phyloP scores from a whole-genome alignment of 2,329 filamentous ascomycete species.

The Lasiodiplodia hormozganensis region DNA sequence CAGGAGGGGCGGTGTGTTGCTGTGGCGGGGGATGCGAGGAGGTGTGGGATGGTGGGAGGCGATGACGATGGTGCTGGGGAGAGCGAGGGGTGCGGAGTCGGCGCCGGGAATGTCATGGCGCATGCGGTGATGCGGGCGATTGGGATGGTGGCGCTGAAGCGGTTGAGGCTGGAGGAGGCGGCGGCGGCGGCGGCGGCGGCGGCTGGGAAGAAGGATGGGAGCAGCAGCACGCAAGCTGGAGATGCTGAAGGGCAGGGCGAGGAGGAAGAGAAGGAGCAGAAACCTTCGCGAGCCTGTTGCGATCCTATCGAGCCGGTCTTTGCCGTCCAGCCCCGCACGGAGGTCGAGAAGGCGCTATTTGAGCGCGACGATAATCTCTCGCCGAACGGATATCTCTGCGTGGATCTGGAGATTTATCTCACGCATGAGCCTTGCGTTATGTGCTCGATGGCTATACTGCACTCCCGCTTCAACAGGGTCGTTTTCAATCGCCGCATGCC shows the following conservation, averaged over 20 bases:
- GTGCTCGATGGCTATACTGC: constrained; percentile 95
- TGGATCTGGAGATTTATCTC: constrained; percentile 89
- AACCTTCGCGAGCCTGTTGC: neutral
- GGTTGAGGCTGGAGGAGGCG: constrained; percentile 45
- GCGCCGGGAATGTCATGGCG: constrained; percentile 74
- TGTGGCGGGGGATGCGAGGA: constrained; percentile 78
- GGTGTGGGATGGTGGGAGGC: constrained; percentile 66
- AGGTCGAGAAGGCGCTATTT: constrained; percentile 69
- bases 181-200: constrained; percentile 2
- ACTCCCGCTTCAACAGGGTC: constrained; percentile 88
- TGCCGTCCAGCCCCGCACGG: constrained; percentile 71
- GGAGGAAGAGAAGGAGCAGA: neutral
- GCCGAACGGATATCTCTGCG: constrained; percentile 88
- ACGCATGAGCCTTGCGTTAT: constrained; percentile 97
- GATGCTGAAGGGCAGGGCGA: neutral
- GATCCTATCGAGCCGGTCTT: constrained; percentile 53
- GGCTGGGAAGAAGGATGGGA: constrained; percentile 28
- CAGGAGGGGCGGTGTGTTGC: constrained; percentile 66
- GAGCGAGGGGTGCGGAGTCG: constrained; percentile 73
- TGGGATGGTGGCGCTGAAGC: constrained; percentile 75
- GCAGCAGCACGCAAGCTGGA: neutral
- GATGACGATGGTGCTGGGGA: constrained; percentile 56
- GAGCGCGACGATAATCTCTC: constrained; percentile 62
- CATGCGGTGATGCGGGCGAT: constrained; percentile 81
- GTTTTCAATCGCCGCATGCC: constrained; percentile 82